Evolutionary conservation across 2,329 filamentous ascomycete genomes (phyloP).

Genomic region (Penicillium sp.): DNA sequence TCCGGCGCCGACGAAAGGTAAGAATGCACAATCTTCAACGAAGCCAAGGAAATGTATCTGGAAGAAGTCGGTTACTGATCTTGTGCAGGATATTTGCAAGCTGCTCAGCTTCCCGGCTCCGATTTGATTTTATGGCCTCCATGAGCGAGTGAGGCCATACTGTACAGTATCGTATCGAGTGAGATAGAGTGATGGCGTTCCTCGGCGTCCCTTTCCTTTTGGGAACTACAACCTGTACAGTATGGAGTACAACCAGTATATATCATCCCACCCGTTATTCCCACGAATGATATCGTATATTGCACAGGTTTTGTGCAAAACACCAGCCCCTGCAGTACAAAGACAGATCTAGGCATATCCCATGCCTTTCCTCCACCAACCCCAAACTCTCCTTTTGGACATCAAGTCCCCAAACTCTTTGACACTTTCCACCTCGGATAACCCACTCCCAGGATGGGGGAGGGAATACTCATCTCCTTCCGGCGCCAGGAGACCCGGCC

Average conservation of each 20-base stretch:
- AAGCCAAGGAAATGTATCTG: background rate
- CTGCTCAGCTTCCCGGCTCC: slow-evolving; percentile 40
- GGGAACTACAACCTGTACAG: background rate
- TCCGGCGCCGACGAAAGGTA: slow-evolving; percentile 34
- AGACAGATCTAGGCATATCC: slow-evolving; percentile 41
- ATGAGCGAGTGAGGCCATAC: background rate
- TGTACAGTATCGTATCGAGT: slow-evolving; percentile 2
- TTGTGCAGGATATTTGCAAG: slow-evolving; percentile 31
- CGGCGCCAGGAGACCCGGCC: slow-evolving; percentile 45
- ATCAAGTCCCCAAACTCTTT: slow-evolving; percentile 65
- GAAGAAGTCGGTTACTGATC: background rate
- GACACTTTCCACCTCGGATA: slow-evolving; percentile 63
- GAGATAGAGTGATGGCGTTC: background rate
- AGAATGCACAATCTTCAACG: background rate
- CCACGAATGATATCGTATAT: background rate
- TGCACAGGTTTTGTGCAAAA: background rate
- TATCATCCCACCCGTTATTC: background rate
- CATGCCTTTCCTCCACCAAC: slow-evolving; percentile 71
- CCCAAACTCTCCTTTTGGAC: slow-evolving; percentile 58
- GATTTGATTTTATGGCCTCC: slow-evolving; percentile 5
- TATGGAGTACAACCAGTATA: background rate
- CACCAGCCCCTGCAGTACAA: background rate
- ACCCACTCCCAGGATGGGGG: slow-evolving; percentile 25
- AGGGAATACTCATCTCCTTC: slow-evolving; percentile 8
- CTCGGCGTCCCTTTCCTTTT: background rate